Evolutionary conservation across 768 basidiomycete species (phyloP).

Genomic region (Porphyrellus cyaneotinctus): DNA sequence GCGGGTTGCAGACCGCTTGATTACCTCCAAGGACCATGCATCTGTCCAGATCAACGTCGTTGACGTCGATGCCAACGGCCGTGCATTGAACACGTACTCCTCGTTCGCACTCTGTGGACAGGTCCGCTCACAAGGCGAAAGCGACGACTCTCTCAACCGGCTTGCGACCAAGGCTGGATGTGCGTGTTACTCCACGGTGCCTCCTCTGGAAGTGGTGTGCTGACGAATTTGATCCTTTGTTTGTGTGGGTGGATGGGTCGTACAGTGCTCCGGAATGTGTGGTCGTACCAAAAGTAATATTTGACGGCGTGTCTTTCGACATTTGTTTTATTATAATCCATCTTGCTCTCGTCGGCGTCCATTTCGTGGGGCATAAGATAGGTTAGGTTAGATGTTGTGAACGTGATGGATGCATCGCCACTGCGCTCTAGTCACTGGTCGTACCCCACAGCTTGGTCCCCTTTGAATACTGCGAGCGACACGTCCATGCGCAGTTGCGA

Average conservation of each 20-base stretch:
- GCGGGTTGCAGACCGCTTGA: constrained; percentile 75
- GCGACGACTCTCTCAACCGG: constrained; percentile 95
- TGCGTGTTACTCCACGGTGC: constrained; percentile 44
- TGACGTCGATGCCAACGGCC: constrained; percentile 90
- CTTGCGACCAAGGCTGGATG: constrained; percentile 92
- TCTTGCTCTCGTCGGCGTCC: not conserved
- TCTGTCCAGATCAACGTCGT: constrained; percentile 95
- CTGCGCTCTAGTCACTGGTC: too few species aligned
- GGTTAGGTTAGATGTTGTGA: too few species aligned
- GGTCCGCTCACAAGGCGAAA: constrained; percentile 92
- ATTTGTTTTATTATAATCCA: constrained; percentile 18
- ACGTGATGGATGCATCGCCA: too few species aligned
- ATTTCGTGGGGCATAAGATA: too few species aligned
- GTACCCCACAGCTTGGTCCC: constrained; percentile 1
- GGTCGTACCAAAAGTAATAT: constrained; percentile 90
- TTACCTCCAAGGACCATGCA: constrained; percentile 98
- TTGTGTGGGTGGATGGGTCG: constrained; percentile 2
- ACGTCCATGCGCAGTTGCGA: constrained; percentile 18
- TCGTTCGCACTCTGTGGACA: constrained; percentile 94
- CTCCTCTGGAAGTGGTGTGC: not conserved
- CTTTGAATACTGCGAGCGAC: not conserved
- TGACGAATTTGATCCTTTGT: constrained; percentile 7
- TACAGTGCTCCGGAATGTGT: constrained; percentile 92
- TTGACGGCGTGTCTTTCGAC: constrained; percentile 9
- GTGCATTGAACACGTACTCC: constrained; percentile 72